These are phyloP conservation scores for Blastobotrys malaysiensis DNA, from an alignment of 1,139 yeast genomes.

Conservation along the genomic window DNA sequence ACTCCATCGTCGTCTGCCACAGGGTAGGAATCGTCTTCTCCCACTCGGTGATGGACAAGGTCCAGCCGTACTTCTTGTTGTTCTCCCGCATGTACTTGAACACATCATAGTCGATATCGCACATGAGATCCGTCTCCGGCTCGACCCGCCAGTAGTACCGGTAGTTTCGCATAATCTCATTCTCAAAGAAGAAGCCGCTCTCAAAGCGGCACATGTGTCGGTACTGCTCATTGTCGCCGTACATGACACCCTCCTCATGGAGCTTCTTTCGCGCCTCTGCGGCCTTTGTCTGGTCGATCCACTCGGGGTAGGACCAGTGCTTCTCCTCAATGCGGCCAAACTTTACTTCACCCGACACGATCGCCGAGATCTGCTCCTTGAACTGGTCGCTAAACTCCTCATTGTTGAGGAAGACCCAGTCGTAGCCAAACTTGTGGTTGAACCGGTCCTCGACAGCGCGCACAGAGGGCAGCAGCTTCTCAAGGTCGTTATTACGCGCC, in stretches of 20 bases:
- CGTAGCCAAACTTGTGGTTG: slow-evolving; percentile 61
- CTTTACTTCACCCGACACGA: slow-evolving; percentile 56
- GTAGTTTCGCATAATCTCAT: slow-evolving; percentile 48
- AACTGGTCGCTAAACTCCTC: slow-evolving; percentile 56
- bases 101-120: slow-evolving; percentile 62
- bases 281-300: slow-evolving; percentile 58
- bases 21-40: slow-evolving; percentile 52
- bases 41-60: slow-evolving; percentile 60
- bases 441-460: slow-evolving; percentile 64
- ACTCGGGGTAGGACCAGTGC: slow-evolving; percentile 71
- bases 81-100: slow-evolving; percentile 57
- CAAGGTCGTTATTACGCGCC: slow-evolving; percentile 62
- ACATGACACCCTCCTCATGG: slow-evolving; percentile 48
- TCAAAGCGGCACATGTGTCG: slow-evolving; percentile 76
- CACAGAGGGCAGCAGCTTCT: slow-evolving; percentile 52
- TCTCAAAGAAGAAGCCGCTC: slow-evolving; percentile 59
- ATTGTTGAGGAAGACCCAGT: slow-evolving; percentile 76
- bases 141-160: slow-evolving; percentile 73
- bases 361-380: slow-evolving; percentile 41
- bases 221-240: slow-evolving; percentile 58
- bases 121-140: slow-evolving; percentile 55
- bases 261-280: slow-evolving; percentile 43
- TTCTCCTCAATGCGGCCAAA: slow-evolving; percentile 58
- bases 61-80: slow-evolving; percentile 58
- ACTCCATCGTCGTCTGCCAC: slow-evolving; percentile 51